Percentiles rank a stretch among this genome's conserved stretches.
These are phyloP conservation scores for Simplicillium aogashimaense DNA, from an alignment of 2,329 filamentous ascomycete species.

Conservation along the genomic window DNA sequence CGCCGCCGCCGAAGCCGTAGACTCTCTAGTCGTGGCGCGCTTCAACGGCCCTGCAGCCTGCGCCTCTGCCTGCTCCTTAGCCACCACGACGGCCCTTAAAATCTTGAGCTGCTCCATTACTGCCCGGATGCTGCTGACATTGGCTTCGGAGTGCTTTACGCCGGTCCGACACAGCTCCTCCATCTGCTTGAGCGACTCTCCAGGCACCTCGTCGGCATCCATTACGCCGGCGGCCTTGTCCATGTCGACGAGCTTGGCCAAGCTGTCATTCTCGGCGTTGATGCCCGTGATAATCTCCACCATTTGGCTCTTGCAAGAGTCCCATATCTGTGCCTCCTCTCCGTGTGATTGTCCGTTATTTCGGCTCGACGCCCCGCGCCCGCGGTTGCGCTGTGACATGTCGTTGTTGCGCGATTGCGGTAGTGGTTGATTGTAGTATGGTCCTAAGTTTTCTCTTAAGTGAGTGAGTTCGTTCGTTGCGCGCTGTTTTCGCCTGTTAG, in stretches of 20 bases:
- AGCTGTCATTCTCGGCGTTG: constrained; percentile 31
- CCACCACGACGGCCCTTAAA: constrained; percentile 29
- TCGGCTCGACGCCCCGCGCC: constrained; percentile 31
- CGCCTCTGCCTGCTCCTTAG: constrained; percentile 30
- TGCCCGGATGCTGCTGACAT: constrained; percentile 22
- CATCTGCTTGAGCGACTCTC: constrained; percentile 29
- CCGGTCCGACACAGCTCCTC: constrained; percentile 31
- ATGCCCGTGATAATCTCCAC: constrained; percentile 27
- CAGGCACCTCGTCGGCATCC: constrained; percentile 25
- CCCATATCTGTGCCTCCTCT: constrained; percentile 34
- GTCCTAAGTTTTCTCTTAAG: constrained; percentile 6
- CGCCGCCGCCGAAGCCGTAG: constrained; percentile 4
- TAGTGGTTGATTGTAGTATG: constrained; percentile 3
- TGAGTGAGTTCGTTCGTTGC: constrained; percentile 5
- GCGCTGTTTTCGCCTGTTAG: constrained; percentile 7
- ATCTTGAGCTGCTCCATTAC: constrained; percentile 33
- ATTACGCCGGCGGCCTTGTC: constrained; percentile 30
- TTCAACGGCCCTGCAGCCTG: constrained; percentile 20
- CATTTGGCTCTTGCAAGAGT: constrained; percentile 26
- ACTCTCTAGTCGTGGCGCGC: constrained; percentile 8
- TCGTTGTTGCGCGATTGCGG: constrained; percentile 7
- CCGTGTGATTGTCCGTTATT: constrained; percentile 32
- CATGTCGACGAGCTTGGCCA: constrained; percentile 25
- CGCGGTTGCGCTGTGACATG: constrained; percentile 35
- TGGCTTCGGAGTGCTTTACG: constrained; percentile 29